Conservation (phyloP, 805 yeast species). For the Kuraishia molischiana region DNA sequence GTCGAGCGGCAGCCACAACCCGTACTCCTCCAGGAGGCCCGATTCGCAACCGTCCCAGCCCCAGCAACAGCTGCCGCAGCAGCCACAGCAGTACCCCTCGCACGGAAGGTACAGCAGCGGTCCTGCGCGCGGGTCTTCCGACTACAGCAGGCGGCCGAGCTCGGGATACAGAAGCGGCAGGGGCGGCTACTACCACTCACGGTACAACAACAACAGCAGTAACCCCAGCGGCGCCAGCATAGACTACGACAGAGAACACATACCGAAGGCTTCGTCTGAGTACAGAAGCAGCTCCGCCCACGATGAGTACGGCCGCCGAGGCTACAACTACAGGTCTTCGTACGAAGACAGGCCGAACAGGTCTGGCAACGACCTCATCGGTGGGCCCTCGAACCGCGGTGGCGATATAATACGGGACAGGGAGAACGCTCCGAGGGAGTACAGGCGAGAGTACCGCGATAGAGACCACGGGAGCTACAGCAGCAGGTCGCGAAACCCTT, state of each 20-base stretch:
- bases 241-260: not conserved
- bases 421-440: not conserved
- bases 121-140: not conserved
- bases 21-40: constrained; percentile 1
- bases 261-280: not conserved
- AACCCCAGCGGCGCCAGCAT: no score
- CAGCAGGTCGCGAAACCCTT: not conserved
- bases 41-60: not conserved
- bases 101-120: not conserved
- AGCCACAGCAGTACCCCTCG: not conserved
- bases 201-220: not conserved
- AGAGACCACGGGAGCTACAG: not conserved
- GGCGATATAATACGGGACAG: not conserved
- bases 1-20: not conserved
- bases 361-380: not conserved
- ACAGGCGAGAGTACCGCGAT: not conserved
- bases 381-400: not conserved
- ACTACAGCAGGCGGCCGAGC: not conserved
- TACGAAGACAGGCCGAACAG: not conserved
- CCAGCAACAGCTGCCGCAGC: not conserved
- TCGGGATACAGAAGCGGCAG: not conserved
- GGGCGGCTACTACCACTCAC: not conserved
- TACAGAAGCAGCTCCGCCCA: not conserved
- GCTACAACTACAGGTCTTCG: not conserved
- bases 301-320: not conserved